Evolutionary conservation across 345 rosid genomes (phyloP), one percentile per base, ranked within the genome.

Genomic region (Pistacia vera): DNA sequence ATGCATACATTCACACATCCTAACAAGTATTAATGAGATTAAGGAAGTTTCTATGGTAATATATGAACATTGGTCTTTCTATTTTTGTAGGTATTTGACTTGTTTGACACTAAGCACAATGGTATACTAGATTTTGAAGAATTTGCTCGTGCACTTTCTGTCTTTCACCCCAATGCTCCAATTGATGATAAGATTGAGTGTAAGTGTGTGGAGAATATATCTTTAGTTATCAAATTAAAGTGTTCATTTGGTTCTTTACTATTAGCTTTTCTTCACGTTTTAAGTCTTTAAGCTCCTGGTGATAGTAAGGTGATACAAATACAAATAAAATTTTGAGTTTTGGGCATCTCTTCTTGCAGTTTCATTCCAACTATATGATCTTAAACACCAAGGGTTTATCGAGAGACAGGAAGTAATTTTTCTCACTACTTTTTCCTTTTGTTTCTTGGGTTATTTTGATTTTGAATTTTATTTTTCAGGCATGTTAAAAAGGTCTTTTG

Each of bases 301-400:
- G 56, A 4, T 17, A 69, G 18, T 70, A 55, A 30, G 65, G 65
- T 38, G 64, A 69, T 70, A 22, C 0, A 25, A 25, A 63, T 36
- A 36, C 41, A 35, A 49, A 18, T 54, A 44, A 68, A 64, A 35
- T 61, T 54, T 76, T 68, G 63, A 68, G n/a, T 59, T 11, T 17
- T 41, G 51, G 20, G 11, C n/a, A 13, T 17, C 35, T 28, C 52
- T 33, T 48, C 57, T 67, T 86, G 86, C 97, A 92, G 98, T 95
- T 91, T 88, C 97, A 4, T 95, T 95, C 78, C 95, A 89, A 86
- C 82, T 95, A 44, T 95, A 95, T 59, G 98, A 95, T 87, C 89
- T 91, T 57, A 93, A 91, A 83, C 94, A 88, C 75, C 97, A 93
- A 82, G 98, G 98, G 38, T 95, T 86, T 80, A 95, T 95, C 11